Evolutionary conservation across 2,329 filamentous ascomycete genomes (phyloP).

Genomic region (Pestalotiopsis sp.): DNA sequence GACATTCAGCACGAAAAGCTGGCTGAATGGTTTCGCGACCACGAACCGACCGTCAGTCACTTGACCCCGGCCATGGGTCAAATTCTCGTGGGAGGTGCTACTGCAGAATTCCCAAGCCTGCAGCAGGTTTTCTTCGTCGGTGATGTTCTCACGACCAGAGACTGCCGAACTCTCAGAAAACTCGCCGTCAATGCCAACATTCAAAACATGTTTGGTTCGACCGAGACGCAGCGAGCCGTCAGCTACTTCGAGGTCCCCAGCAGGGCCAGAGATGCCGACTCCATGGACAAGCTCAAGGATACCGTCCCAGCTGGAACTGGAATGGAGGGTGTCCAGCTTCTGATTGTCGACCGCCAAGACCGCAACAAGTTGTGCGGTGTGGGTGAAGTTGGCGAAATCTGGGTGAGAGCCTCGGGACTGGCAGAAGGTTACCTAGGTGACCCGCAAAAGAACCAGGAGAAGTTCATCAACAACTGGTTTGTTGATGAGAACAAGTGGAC

Average conservation of each 20-base stretch:
- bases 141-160: conserved; percentile 81
- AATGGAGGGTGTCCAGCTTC: conserved; percentile 73
- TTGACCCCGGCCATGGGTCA: conserved; percentile 96
- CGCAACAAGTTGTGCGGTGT: conserved; percentile 62
- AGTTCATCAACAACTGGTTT: conserved; percentile 87
- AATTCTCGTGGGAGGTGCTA: conserved; percentile 84
- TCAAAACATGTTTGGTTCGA: conserved; percentile 86
- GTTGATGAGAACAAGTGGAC: conserved; percentile 71
- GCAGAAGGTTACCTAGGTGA: conserved; percentile 74
- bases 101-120: conserved; percentile 74
- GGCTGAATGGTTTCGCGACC: conserved; percentile 82
- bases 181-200: conserved; percentile 76
- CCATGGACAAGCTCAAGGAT: conserved; percentile 64
- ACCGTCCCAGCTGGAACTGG: conserved; percentile 72
- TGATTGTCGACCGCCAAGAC: conserved; percentile 66
- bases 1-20: conserved; percentile 85
- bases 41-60: conserved; percentile 77
- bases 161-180: conserved; percentile 74
- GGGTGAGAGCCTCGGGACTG: conserved; percentile 69
- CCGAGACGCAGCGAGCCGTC: conserved; percentile 81
- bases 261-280: conserved; percentile 56
- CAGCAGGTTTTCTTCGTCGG: conserved; percentile 87
- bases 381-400: conserved; percentile 72
- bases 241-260: conserved; percentile 70
- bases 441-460: conserved; percentile 61